Evolutionary conservation across 1,284 basidiomycete genomes (phyloP).

Genomic region (Cutaneotrichosporon cutaneum): DNA sequence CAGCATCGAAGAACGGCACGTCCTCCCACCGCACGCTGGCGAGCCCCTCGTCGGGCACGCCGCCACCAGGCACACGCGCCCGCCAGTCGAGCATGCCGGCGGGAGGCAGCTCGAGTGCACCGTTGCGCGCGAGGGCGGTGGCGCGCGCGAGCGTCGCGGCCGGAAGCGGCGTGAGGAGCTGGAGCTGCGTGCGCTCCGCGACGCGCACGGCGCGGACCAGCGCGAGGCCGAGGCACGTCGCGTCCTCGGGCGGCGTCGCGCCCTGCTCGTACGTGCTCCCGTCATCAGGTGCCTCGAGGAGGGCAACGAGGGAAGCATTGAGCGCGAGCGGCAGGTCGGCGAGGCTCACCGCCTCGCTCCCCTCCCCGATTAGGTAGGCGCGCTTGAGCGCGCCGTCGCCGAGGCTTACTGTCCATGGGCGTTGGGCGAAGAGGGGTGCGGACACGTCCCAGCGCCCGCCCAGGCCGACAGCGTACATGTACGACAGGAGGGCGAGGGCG

Average conservation of each 20-base stretch:
- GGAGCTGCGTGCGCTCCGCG: conserved; percentile 41
- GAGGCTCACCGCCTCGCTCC: conserved; percentile 68
- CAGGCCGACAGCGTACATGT: conserved; percentile 64
- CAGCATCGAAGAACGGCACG: conserved; percentile 81
- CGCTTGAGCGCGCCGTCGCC: conserved; percentile 58
- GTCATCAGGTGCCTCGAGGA: conserved; percentile 56
- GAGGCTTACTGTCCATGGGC: conserved; percentile 68
- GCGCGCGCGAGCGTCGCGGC: conserved; percentile 52
- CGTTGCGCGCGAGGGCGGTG: conserved; percentile 67
- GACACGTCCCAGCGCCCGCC: conserved; percentile 65
- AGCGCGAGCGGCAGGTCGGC: conserved; percentile 69
- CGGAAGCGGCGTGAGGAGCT: conserved; percentile 73
- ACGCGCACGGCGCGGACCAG: conserved; percentile 63
- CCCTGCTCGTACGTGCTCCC: conserved; percentile 59
- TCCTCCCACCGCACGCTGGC: conserved; percentile 60
- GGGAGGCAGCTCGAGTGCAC: conserved; percentile 81
- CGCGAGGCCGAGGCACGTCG: conserved; percentile 67
- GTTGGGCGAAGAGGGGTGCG: conserved; percentile 64
- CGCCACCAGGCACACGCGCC: conserved; percentile 26
- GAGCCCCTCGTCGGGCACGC: conserved; percentile 45
- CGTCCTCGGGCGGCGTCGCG: conserved; percentile 58
- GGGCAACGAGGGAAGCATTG: conserved; percentile 76
- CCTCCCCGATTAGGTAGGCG: conserved; percentile 67
- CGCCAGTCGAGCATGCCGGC: conserved; percentile 80
- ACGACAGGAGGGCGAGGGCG: conserved; percentile 70